Evolutionary conservation across 2,329 filamentous ascomycete genomes (phyloP).

Genomic region (Microsporum audouinii): DNA sequence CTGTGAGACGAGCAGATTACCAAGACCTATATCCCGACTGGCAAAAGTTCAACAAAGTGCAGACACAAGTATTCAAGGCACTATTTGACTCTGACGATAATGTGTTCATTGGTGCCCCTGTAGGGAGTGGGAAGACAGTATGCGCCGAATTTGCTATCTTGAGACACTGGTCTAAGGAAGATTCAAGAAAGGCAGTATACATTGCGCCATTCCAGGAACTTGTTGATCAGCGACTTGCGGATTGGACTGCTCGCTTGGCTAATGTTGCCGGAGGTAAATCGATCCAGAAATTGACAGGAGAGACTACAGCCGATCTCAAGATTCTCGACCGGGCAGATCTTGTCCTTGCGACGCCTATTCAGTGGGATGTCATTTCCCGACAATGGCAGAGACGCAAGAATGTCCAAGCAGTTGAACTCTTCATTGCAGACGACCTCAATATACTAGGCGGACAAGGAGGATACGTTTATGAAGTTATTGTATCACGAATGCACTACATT

Average conservation of each 20-base stretch:
- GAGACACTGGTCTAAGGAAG: constrained; percentile 66
- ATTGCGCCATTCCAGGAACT: constrained; percentile 91
- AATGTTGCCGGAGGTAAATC: constrained; percentile 70
- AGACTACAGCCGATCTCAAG: constrained; percentile 82
- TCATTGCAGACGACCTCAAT: constrained; percentile 92
- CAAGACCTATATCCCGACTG: constrained; percentile 70
- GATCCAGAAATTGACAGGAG: constrained; percentile 85
- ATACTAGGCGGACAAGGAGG: constrained; percentile 78
- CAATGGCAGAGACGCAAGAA: constrained; percentile 97
- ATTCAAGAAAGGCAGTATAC: constrained; percentile 74
- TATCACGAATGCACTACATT: constrained; percentile 97
- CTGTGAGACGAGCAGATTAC: constrained; percentile 76
- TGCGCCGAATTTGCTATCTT: constrained; percentile 91
- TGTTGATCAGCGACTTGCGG: constrained; percentile 65
- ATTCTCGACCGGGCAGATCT: constrained; percentile 78
- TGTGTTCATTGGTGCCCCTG: constrained; percentile 83
- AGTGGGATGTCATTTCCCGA: constrained; percentile 92
- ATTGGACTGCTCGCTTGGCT: constrained; percentile 72
- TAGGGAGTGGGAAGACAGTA: constrained; percentile 90
- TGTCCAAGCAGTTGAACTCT: constrained; percentile 75
- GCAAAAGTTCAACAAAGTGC: constrained; percentile 89
- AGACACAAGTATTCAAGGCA: constrained; percentile 94
- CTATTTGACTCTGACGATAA: constrained; percentile 86
- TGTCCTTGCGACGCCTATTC: constrained; percentile 78
- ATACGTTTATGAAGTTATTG: constrained; percentile 87